Evolutionary conservation across 352 stramenopile genomes (phyloP), one percentile per base, ranked within the genome.

Genomic region (Thraustochytrium sp.): DNA sequence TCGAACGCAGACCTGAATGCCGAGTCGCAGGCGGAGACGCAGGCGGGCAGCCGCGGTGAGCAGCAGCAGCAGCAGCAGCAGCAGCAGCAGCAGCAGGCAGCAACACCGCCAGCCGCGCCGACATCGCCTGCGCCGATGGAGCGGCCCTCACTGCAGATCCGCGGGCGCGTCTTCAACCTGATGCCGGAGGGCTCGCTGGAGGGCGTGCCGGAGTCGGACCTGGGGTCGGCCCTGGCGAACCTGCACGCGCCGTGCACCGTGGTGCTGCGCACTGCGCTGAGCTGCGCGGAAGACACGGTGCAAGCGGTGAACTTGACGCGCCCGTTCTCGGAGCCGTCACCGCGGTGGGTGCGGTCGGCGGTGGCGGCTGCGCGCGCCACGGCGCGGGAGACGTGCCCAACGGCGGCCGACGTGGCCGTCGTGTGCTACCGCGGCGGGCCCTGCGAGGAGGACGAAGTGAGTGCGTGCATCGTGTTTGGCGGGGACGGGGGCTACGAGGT

Each of bases 301-400:
- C 44, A 64, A 0, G 86, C 86, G 26, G 82, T 88, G n/a, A 87
- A 87, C 77, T 56, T 88, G n/a, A 73, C 82, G 2, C 56, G 85
- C 23, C 86, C 85, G 13, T 38, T 87, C 5, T 29, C 72, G 4
- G 62, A 26, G 21, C 37, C n/a, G 9, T 9, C 26, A 21, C 38
- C 44, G 18, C 1, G 1, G 40, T 49, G 9, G 8, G 53, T 11
- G 23, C 62, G 3, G 23, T 23, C 29, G 62, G 51, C 8, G 1
- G 62, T 31, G 31, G 34, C 18, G 61, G 65, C 5, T 16, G 82
- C 53, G 72, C 68, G n/a, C 21, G 49, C 9, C 68, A 56, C 1
- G 38, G 49, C 18, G 37, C 18, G 4, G 34, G 16, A 11, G 36
- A 85, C 11, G 29, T 5, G 31, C 3, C 18, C 42, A 8, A 2